These are phyloP conservation scores for Grosmannia huntii DNA, from an alignment of 2,329 filamentous ascomycete genomes.

Conservation along the genomic window DNA sequence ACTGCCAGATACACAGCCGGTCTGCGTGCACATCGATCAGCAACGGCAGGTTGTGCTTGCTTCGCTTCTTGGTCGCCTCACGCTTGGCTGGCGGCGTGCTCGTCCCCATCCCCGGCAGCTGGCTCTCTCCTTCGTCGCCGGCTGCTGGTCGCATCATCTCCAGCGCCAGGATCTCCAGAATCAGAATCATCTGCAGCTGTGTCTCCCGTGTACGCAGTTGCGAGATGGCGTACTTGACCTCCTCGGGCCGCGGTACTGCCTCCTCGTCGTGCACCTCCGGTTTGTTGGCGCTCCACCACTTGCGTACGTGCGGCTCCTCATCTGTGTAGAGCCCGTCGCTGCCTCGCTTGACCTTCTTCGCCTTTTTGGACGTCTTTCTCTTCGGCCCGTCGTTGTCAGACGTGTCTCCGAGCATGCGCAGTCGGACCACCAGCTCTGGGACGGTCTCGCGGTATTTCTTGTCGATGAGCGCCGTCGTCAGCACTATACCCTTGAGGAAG, in stretches of 20 bases:
- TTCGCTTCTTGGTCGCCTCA: constrained; percentile 38
- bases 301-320: constrained; percentile 51
- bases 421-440: constrained; percentile 44
- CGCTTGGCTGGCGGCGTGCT: constrained; percentile 18
- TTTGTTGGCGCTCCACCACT: constrained; percentile 56
- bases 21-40: constrained; percentile 65
- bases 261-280: constrained; percentile 36
- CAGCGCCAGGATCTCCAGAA: constrained; percentile 63
- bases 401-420: constrained; percentile 41
- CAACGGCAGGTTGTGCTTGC: constrained; percentile 49
- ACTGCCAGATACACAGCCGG: constrained; percentile 74
- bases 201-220: constrained; percentile 63
- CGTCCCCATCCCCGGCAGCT: constrained; percentile 32
- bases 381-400: constrained; percentile 34
- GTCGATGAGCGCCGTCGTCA: constrained; percentile 56
- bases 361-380: constrained; percentile 31
- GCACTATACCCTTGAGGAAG: constrained; percentile 57
- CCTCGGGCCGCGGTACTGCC: constrained; percentile 31
- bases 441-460: constrained; percentile 69
- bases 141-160: constrained; percentile 33
- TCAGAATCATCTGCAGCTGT: constrained; percentile 66
- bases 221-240: constrained; percentile 49
- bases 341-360: constrained; percentile 40
- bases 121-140: constrained; percentile 28
- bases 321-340: constrained; percentile 56